A percentile compares a stretch with the other conserved stretches of the same genome.
Evolutionary conservation across 192 early-diverging fungal species (phyloP).

Genomic region (Backusella morwellensis): DNA sequence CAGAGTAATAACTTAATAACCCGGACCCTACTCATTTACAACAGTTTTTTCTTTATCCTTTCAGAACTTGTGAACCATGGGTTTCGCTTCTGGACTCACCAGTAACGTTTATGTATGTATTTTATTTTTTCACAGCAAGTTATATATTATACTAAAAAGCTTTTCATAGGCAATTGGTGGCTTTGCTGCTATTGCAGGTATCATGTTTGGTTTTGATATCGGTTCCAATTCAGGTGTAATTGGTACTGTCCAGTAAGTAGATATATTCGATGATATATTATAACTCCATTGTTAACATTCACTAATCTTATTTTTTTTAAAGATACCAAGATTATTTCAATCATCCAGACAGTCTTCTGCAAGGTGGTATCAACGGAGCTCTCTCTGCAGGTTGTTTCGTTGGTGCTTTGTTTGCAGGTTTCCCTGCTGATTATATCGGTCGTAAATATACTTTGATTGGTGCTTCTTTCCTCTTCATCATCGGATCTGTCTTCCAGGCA

Average conservation of each 20-base stretch:
- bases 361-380: slow-evolving; percentile 64
- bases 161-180: slow-evolving; percentile 33
- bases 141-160: background rate
- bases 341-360: slow-evolving; percentile 45
- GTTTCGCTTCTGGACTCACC: background rate
- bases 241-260: slow-evolving; percentile 32
- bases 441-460: slow-evolving; percentile 71
- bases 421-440: slow-evolving; percentile 63
- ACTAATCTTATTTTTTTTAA: background rate
- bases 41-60: background rate
- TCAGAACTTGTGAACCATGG: background rate
- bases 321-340: slow-evolving; percentile 59
- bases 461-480: slow-evolving; percentile 61
- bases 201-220: slow-evolving; percentile 58
- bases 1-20: background rate
- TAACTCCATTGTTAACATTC: background rate
- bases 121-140: background rate
- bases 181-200: slow-evolving; percentile 53
- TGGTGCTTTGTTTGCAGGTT: slow-evolving; percentile 67
- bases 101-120: slow-evolving; percentile 12
- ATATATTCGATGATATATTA: background rate
- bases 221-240: slow-evolving; percentile 41
- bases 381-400: slow-evolving; percentile 75
- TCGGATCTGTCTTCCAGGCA: slow-evolving; percentile 76
- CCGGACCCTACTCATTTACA: background rate